Evolutionary conservation across 192 early-diverging fungal species (phyloP).

Genomic region (Endogone sp.): DNA sequence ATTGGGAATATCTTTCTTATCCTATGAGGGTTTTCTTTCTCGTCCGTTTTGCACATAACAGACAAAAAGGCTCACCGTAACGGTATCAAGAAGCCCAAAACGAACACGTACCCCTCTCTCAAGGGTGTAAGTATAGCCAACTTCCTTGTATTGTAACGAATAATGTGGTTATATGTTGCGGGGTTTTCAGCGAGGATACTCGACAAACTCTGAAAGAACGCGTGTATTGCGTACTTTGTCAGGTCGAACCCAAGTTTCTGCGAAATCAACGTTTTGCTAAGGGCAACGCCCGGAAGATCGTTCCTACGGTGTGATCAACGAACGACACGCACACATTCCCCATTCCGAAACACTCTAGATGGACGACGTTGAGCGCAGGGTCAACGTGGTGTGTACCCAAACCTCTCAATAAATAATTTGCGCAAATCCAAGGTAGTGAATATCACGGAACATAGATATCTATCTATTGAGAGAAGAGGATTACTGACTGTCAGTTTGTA

Average conservation of each 20-base stretch:
- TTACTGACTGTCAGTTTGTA: no score
- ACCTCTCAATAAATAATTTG: background rate
- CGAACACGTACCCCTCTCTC: constrained; percentile 82
- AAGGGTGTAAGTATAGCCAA: constrained; percentile 68
- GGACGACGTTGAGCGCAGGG: background rate
- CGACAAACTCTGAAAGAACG: no score
- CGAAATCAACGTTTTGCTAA: constrained; percentile 98
- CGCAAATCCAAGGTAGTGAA: no score
- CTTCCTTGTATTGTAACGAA: background rate
- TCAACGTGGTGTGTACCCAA: background rate
- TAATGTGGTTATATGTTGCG: background rate
- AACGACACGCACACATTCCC: no score
- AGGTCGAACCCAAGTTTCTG: constrained; percentile 82
- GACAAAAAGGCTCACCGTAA: constrained; percentile 99
- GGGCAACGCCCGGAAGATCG: constrained; percentile 47
- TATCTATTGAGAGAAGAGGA: no score
- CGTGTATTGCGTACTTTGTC: no score
- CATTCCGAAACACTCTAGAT: background rate
- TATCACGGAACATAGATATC: no score
- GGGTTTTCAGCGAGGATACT: no score
- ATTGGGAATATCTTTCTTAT: background rate
- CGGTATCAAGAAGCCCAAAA: constrained; percentile 98
- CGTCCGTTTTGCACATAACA: constrained; percentile 17
- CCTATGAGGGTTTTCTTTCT: background rate
- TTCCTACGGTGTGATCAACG: no score